Percentiles rank a stretch among this genome's conserved stretches.
Conservation (phyloP, 352 stramenopile species). For the Blastocystis sp. region DNA sequence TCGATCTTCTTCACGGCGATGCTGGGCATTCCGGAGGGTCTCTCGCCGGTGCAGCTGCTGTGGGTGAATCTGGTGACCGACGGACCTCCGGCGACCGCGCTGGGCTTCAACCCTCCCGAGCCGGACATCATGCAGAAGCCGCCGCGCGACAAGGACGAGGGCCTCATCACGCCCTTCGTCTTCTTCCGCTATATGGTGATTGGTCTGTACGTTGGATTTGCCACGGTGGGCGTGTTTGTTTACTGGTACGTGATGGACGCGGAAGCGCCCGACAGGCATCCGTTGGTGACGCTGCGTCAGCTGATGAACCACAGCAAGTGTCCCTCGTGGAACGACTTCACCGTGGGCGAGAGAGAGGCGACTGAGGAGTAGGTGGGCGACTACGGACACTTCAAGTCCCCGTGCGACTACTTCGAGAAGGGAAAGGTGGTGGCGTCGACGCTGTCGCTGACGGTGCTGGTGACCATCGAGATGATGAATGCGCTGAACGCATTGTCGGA, state of each 20-base stretch:
- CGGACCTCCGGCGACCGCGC: conserved; percentile 87
- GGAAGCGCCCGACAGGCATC: conserved; percentile 77
- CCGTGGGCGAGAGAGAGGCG: conserved; percentile 62
- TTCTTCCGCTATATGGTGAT: conserved; percentile 90
- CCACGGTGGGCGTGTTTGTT: conserved; percentile 80
- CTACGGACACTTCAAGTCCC: conserved; percentile 69
- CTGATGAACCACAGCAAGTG: conserved; percentile 79
- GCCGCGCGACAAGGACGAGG: conserved; percentile 83
- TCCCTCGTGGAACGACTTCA: conserved; percentile 78
- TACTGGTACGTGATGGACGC: conserved; percentile 83
- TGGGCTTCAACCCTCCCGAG: conserved; percentile 95
- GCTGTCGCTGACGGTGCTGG: conserved; percentile 79
- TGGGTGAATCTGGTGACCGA: conserved; percentile 99
- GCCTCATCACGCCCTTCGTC: conserved; percentile 91
- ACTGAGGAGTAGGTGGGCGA: not conserved
- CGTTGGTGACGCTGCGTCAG: conserved; percentile 75
- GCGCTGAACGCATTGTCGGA: conserved; percentile 78
- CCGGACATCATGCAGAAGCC: conserved; percentile 89
- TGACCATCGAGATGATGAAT: conserved; percentile 88
- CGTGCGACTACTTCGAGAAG: conserved; percentile 81
- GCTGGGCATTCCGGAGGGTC: conserved; percentile 84
- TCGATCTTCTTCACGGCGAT: conserved; percentile 93
- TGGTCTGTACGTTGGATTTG: conserved; percentile 74
- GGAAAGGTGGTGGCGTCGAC: conserved; percentile 80
- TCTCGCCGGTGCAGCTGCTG: conserved; percentile 94